These are phyloP conservation scores for Biscogniauxia mediterranea DNA, from an alignment of 2,329 filamentous ascomycete genomes.

Conservation along the genomic window DNA sequence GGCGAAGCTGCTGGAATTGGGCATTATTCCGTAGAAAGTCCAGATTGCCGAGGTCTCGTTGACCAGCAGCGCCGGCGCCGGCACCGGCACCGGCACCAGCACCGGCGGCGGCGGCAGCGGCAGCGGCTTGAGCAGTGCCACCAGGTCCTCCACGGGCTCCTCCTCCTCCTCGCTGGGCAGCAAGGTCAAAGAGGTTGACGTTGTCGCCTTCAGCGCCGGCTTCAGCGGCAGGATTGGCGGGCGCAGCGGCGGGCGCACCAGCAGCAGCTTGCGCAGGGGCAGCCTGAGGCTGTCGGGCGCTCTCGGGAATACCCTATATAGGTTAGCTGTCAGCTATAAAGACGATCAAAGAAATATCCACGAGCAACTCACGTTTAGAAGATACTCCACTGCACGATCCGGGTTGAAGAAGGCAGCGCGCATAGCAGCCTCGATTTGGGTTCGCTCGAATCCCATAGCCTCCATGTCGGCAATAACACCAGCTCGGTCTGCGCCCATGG, in stretches of 20 bases:
- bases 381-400: constrained; percentile 94
- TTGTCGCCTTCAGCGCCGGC: constrained; percentile 51
- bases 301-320: constrained; percentile 82
- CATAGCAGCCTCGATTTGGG: constrained; percentile 90
- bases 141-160: constrained; percentile 36
- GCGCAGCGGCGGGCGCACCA: constrained; percentile 42
- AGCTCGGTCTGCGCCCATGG: constrained; percentile 79
- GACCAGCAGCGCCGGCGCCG: constrained; percentile 45
- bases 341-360: background rate
- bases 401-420: constrained; percentile 96
- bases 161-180: constrained; percentile 64
- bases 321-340: constrained; percentile 1
- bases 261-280: constrained; percentile 36
- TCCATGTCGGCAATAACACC: constrained; percentile 90
- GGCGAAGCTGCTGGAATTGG: constrained; percentile 95
- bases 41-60: constrained; percentile 65
- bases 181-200: constrained; percentile 90
- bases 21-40: constrained; percentile 94
- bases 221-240: constrained; percentile 37
- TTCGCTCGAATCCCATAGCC: constrained; percentile 89
- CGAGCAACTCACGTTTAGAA: constrained; percentile 67
- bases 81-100: constrained; percentile 50
- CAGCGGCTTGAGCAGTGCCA: constrained; percentile 39
- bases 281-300: constrained; percentile 63
- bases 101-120: constrained; percentile 39